Evolutionary conservation across 2,329 filamentous ascomycete genomes (phyloP).

Genomic region (Colletotrichum viniferum): DNA sequence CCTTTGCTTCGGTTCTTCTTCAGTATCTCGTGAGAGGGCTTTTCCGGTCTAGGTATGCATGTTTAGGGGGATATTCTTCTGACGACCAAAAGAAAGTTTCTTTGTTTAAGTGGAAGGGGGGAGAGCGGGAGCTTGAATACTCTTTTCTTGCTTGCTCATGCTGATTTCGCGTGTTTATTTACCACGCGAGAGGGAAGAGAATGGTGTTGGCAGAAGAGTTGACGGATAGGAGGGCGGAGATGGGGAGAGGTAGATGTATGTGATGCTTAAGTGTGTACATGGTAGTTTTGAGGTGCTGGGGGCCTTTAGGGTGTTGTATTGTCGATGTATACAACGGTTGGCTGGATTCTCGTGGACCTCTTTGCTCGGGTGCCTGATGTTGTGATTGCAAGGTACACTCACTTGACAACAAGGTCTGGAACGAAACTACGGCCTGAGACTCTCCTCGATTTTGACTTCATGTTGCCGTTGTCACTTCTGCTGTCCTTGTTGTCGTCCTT

Average conservation of each 20-base stretch:
- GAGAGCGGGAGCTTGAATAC: neutral
- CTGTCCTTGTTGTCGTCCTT: neutral
- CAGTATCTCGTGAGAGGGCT: neutral
- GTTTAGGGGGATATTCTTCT: neutral
- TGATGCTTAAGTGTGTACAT: neutral
- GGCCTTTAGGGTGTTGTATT: neutral
- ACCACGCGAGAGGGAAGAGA: neutral
- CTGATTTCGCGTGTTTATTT: no score
- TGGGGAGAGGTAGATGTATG: neutral
- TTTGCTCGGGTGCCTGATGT: neutral
- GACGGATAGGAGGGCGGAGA: neutral
- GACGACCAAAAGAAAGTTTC: neutral
- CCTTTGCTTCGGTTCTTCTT: neutral
- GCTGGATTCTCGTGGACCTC: neutral
- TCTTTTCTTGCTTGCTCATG: neutral
- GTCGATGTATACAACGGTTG: neutral
- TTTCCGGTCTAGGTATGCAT: neutral
- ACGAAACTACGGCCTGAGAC: neutral
- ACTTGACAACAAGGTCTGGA: neutral
- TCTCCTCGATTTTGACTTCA: neutral
- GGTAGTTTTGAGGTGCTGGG: neutral
- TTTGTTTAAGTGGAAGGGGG: neutral
- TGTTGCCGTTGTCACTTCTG: neutral
- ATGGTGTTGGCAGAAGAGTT: neutral
- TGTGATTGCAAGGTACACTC: neutral